Percentiles rank a stretch among this genome's conserved stretches.
Conservation (phyloP, 2,329 filamentous ascomycete species). For the Aspergillus brasiliensis region DNA sequence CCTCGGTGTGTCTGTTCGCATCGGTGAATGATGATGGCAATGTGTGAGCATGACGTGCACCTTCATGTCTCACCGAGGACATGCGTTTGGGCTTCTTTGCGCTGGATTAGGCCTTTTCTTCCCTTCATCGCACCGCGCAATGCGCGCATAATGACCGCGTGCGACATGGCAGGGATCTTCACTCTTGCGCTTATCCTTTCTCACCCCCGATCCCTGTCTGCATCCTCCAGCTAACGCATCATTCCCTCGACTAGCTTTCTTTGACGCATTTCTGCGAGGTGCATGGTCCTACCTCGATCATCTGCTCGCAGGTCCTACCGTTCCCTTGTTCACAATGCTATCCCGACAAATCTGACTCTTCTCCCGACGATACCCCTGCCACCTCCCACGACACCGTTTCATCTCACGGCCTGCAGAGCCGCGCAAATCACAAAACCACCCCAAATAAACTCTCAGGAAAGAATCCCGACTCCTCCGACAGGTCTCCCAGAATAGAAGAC, state of each 20-base stretch:
- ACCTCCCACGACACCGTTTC: slow-evolving; percentile 34
- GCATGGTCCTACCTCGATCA: slow-evolving; percentile 63
- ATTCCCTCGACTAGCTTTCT: slow-evolving; percentile 51
- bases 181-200: slow-evolving; percentile 6
- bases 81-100: neutral
- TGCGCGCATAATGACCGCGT: neutral
- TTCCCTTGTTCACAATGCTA: slow-evolving; percentile 57
- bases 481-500: slow-evolving; percentile 45
- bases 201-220: slow-evolving; percentile 6
- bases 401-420: slow-evolving; percentile 27
- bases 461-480: slow-evolving; percentile 18
- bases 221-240: slow-evolving; percentile 6
- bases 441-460: slow-evolving; percentile 18
- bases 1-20: neutral
- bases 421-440: slow-evolving; percentile 18
- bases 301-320: slow-evolving; percentile 61
- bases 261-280: slow-evolving; percentile 65
- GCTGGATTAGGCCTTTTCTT: neutral
- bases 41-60: neutral
- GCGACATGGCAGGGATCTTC: slow-evolving; percentile 12
- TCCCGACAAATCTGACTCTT: slow-evolving; percentile 39
- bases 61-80: neutral
- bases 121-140: neutral
- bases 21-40: neutral
- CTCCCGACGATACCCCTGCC: slow-evolving; percentile 46